These are phyloP conservation scores for Geotrichum siamense DNA, from an alignment of 1,139 yeast species.

Conservation along the genomic window DNA sequence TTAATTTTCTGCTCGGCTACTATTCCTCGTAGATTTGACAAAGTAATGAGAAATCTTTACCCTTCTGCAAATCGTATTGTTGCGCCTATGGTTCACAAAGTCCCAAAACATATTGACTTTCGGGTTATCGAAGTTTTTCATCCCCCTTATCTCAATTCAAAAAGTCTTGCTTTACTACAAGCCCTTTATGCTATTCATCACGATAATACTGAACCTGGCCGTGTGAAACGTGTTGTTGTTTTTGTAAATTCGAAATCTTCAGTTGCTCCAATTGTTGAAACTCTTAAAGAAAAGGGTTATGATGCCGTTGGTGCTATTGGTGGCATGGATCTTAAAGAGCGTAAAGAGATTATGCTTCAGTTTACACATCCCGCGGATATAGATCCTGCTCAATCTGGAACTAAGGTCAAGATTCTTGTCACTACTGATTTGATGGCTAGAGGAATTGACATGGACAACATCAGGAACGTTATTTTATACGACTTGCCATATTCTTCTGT, in stretches of 20 bases:
- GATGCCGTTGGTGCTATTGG: conserved; percentile 62
- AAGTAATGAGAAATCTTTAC: conserved; percentile 51
- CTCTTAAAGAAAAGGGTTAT: conserved; percentile 53
- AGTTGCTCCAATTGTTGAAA: conserved; percentile 51
- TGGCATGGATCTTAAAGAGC: conserved; percentile 49
- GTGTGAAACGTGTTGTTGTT: conserved; percentile 72
- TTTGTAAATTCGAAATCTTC: conserved; percentile 74
- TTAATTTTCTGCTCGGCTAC: conserved; percentile 85
- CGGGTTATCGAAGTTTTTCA: conserved; percentile 67
- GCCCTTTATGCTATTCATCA: conserved; percentile 77
- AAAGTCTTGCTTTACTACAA: conserved; percentile 77
- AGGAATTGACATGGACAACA: conserved; percentile 78
- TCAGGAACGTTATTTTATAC: conserved; percentile 73
- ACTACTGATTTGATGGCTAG: conserved; percentile 90
- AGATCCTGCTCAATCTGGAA: conserved; percentile 38
- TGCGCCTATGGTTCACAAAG: conserved; percentile 74
- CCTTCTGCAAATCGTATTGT: conserved; percentile 64
- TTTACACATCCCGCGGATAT: conserved; percentile 46
- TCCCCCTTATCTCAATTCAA: conserved; percentile 75
- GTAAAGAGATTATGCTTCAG: conserved; percentile 49
- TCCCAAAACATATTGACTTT: conserved; percentile 69
- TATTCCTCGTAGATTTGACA: conserved; percentile 70
- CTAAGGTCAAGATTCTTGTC: conserved; percentile 51
- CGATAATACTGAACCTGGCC: conserved; percentile 75
- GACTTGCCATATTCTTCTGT: conserved; percentile 82